Evolutionary conservation across 1,284 basidiomycete genomes (phyloP), one percentile per base, ranked within the genome.

Genomic region (Singerocomus rubriflavus): DNA sequence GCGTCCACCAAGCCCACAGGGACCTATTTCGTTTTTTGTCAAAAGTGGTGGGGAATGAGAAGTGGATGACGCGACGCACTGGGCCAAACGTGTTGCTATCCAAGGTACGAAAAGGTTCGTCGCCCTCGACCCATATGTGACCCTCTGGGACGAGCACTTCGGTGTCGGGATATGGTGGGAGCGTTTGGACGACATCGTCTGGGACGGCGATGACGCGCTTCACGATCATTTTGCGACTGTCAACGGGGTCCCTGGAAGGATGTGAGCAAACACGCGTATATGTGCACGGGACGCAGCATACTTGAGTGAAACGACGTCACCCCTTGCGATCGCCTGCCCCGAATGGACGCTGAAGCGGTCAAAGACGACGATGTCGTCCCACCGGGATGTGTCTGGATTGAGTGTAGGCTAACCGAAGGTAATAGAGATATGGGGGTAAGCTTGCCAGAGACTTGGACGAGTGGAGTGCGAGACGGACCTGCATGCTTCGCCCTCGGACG

Each of bases 61-160:
- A n/a, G 26, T 0, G 8, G 5, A 13, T 2, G 17, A 38, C 2
- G 11, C n/a, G 13, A 46, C 76, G 51, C 59, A 88, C 86, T 3
- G 87, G 82, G 26, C 87, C 87, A 61, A 86, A 87, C 9, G 72
- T 66, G 63, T 88, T 89, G 69, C 85, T 88, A 61, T 89, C 87
- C 52, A 82, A 74, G 10, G 82, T 85, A 51, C 79, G 74, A 36
- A 54, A 54, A 17, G 50, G 35, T 17, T 44, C 59, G 67, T 53
- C 52, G 80, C 85, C 85, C 78, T 89, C 87, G 44, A 90, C 75
- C 87, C 87, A 90, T 37, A 80, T 72, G 55, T 87, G 79, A 1
- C 85, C 86, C 54, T 68, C 55, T 2, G 85, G 85, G 30, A 90
- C 63, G 16, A 57, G 63, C 6, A 85, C 76, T 53, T 80, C 72